Percentiles rank a stretch among this genome's conserved stretches.
phyloP scores from a whole-genome alignment of 371 early-diverging fungal genomes.

The Vairimorpha apis region DNA sequence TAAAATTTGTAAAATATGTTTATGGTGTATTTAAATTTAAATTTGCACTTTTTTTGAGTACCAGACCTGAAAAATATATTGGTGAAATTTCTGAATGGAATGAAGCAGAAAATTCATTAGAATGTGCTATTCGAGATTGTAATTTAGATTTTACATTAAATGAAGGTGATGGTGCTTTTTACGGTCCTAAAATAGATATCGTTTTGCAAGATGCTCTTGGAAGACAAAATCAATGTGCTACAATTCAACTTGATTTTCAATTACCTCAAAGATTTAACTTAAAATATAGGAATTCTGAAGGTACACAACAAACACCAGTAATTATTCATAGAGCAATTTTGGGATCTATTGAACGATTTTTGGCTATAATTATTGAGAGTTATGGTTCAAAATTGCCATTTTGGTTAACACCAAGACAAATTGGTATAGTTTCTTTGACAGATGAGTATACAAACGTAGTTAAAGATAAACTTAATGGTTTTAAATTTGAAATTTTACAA shows the following conservation, averaged over 20 bases:
- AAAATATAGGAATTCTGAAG: constrained; percentile 70
- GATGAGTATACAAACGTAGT: constrained; percentile 57
- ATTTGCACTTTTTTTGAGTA: constrained; percentile 78
- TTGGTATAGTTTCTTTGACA: constrained; percentile 69
- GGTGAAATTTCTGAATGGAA: constrained; percentile 84
- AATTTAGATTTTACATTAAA: constrained; percentile 78
- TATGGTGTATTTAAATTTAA: constrained; percentile 73
- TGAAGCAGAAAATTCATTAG: constrained; percentile 73
- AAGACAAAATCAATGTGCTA: constrained; percentile 89
- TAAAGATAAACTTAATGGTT: constrained; percentile 60
- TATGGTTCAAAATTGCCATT: constrained; percentile 86
- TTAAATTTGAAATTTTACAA: constrained; percentile 66
- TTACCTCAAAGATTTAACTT: constrained; percentile 82
- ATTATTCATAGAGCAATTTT: constrained; percentile 97
- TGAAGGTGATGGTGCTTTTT: constrained; percentile 98
- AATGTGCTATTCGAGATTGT: constrained; percentile 70
- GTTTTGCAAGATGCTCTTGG: constrained; percentile 82
- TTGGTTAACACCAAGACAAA: constrained; percentile 93
- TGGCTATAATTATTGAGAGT: constrained; percentile 89
- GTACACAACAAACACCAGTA: constrained; percentile 73
- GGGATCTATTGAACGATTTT: constrained; percentile 91
- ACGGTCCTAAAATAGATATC: constrained; percentile 99
- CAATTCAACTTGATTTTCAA: constrained; percentile 94
- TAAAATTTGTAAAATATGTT: constrained; percentile 77
- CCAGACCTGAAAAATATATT: constrained; percentile 87